Base-by-base conservation (phyloP, 345 rosid species). In the Brassica incana region DNA sequence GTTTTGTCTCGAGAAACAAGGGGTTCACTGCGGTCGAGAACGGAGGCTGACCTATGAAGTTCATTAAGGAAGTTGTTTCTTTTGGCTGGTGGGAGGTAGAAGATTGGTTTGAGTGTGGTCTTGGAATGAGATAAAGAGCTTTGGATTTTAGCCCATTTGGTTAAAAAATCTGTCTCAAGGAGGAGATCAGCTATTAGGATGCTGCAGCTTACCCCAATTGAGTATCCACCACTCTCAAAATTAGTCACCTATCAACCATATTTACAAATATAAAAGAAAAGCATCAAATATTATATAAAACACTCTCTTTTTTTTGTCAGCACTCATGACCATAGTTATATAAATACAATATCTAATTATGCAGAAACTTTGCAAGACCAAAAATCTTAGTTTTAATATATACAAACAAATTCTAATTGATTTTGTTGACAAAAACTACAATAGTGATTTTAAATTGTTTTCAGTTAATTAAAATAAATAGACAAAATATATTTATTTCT, bases 221-320 rank as follows among this genome's bases (percentile, higher is more conserved):
- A 90, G 75, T 92, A 92, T 60, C 99, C 99, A 5, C 99, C 95
- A 35, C 95, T 88, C 79, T 86, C 83, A 78, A 95, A 95, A 81
- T 90, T 88, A 0, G 97, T 92, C 67, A 94, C 97, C 97, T 94
- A 64, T 43, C 40, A 33, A 32, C 32, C 66, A 33, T 29, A 61
- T 58, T 20, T 18, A 58, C 30, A 25, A 2, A 1, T 14, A 60
- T n/a, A 43, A 1, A 32, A 63, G 1, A 27, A 56, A 38, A 43
- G 3, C 45, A 23, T 29, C 32, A 29, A 29, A 29, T 29, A 29
- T 29, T 29, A 29, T 29, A 29, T 29, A 29, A 29, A 29, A 29
- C 32, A 29, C 32, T 29, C 32, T 29, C 32, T 29, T 29, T 29
- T 0, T 29, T 29, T 29, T 29, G 32, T 29, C 32, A 29, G 32